Base-by-base conservation (phyloP, 2,329 filamentous ascomycete genomes). In the Talaromyces verruculosus region DNA sequence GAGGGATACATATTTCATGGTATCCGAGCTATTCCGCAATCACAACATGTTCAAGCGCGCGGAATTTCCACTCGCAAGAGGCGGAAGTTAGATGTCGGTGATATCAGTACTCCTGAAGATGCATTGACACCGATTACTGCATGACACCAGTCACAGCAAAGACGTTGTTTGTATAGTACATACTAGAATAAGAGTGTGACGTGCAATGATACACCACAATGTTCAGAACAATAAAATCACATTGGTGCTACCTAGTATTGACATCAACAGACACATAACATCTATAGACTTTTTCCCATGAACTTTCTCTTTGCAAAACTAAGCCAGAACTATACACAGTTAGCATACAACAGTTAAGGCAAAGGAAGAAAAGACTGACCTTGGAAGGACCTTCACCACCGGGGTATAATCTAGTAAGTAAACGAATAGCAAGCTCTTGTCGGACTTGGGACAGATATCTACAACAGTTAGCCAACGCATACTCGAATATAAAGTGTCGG, bases 241-340 rank as follows among this genome's bases (percentile, higher is more conserved):
- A 67, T 64, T 60, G 37, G 37, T 45, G 39, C 57, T 60, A 60
- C 57, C 37, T 30, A 60, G 22, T 45, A 60, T 39, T 43, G 37
- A 45, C 4, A 60, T 60, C 57, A 45, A 41, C 15, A 60, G 57
- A 45, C 39, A 60, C 19, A 60, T 39, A 51, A 60, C 47, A 75
- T 73, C 71, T 84, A 93, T 81, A 95, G 83, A 71, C 87, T 87
- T 88, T 98, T 98, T 78, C 93, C 93, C 95, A 99, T 98, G 77
- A 99, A 99, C 88, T 97, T 97, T 82, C 95, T 89, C 89, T 98
- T 98, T 63, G 91, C 92, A 79, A 97, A 99, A 84, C 95, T 98
- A 78, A 99, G 81, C 95, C 95, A 99, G 92, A 94, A 98, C 88
- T 96, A 87, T 79, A 83, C 86, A 17, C 19, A 61, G 25, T 61